Conservation (phyloP, 768 basidiomycete genomes). For the Agaricus subrufescens region DNA sequence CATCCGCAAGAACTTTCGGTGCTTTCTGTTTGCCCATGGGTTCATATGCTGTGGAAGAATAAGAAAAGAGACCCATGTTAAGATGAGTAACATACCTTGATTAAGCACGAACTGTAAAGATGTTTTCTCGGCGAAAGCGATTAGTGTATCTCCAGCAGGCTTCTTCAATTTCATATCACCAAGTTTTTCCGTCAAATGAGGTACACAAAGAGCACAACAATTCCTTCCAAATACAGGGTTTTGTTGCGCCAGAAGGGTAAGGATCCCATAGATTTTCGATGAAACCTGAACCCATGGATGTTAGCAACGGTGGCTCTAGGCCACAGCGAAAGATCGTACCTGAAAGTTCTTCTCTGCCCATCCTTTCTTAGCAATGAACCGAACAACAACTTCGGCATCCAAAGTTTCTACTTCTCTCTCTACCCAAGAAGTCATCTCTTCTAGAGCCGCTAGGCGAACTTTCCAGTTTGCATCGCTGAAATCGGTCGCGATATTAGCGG, state of each 20-base stretch:
- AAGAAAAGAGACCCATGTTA: not conserved
- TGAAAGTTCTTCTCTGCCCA: conserved; percentile 99
- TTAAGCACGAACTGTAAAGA: conserved; percentile 91
- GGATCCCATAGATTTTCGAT: conserved; percentile 78
- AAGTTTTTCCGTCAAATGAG: conserved; percentile 87
- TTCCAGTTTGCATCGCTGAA: conserved; percentile 95
- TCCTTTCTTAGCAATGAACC: conserved; percentile 86
- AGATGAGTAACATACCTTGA: conserved; percentile 57
- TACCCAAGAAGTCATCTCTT: conserved; percentile 82
- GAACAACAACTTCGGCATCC: conserved; percentile 86
- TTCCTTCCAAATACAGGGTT: conserved; percentile 84
- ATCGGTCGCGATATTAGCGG: conserved; percentile 61
- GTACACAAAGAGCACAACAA: conserved; percentile 75
- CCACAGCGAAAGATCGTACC: conserved; percentile 32
- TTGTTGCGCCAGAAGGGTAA: conserved; percentile 66
- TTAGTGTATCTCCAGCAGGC: conserved; percentile 85
- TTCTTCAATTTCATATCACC: conserved; percentile 98
- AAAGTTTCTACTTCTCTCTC: conserved; percentile 58
- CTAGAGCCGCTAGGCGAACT: conserved; percentile 77
- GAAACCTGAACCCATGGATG: conserved; percentile 60
- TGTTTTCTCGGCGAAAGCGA: conserved; percentile 83
- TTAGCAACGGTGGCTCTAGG: not conserved
- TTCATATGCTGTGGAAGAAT: conserved; percentile 67
- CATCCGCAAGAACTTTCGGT: conserved; percentile 93
- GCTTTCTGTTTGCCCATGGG: conserved; percentile 94